Percentiles rank a stretch among this genome's conserved stretches.
These are phyloP conservation scores for Exsudoporus floridanus DNA, from an alignment of 1,284 basidiomycete genomes.

Conservation along the genomic window DNA sequence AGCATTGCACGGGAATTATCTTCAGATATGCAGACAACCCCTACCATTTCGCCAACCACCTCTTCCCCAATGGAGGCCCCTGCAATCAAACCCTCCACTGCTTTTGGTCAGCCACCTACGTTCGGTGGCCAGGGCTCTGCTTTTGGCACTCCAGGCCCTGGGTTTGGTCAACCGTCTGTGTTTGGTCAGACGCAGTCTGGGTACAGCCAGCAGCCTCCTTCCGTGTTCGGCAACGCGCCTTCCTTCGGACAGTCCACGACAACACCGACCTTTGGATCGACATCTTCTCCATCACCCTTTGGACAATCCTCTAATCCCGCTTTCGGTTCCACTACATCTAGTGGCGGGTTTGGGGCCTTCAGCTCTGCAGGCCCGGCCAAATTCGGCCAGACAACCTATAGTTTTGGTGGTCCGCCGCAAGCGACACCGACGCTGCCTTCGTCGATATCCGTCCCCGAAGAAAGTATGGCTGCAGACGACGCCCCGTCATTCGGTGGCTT, in stretches of 20 bases:
- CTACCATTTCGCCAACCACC: conserved; percentile 21
- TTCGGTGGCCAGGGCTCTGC: conserved; percentile 23
- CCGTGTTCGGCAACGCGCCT: conserved; percentile 24
- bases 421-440: conserved; percentile 3
- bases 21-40: conserved; percentile 33
- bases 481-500: conserved; percentile 36
- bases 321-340: conserved; percentile 25
- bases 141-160: conserved; percentile 11
- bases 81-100: conserved; percentile 6
- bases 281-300: conserved; percentile 16
- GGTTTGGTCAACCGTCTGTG: conserved; percentile 19
- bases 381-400: conserved; percentile 39
- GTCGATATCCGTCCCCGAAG: conserved; percentile 30
- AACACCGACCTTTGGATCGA: conserved; percentile 17
- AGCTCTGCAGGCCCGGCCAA: conserved; percentile 27
- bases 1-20: conserved; percentile 30
- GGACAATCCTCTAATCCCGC: conserved; percentile 19
- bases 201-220: conserved; percentile 17
- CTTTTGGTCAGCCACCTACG: conserved; percentile 31
- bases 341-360: conserved; percentile 36
- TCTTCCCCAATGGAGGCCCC: conserved; percentile 15
- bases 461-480: conserved; percentile 41
- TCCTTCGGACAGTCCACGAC: conserved; percentile 33
- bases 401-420: conserved; percentile 18
- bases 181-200: conserved; percentile 19